Percentiles rank a stretch among this genome's conserved stretches.
These are phyloP conservation scores for Colletotrichum chrysophilum DNA, from an alignment of 2,329 filamentous ascomycete genomes.

Conservation along the genomic window DNA sequence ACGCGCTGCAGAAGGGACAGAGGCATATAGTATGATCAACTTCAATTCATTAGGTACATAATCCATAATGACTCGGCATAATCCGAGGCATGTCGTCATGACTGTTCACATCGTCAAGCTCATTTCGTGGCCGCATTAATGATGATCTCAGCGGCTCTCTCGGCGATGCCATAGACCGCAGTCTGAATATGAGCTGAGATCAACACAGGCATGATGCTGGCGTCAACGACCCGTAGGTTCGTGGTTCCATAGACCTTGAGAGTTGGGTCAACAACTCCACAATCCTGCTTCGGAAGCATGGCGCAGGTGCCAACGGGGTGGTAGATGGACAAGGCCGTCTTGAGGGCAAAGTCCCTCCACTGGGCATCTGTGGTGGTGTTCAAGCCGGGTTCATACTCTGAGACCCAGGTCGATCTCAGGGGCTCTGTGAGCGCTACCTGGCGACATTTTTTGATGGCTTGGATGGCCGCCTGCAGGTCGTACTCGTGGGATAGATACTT, in stretches of 20 bases:
- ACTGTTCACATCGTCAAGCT: neutral
- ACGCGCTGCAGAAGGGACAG: neutral
- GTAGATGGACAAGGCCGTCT: slow-evolving; percentile 29
- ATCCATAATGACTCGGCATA: neutral
- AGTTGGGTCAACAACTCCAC: slow-evolving; percentile 47
- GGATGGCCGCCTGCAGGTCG: slow-evolving; percentile 30
- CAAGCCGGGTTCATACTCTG: slow-evolving; percentile 37
- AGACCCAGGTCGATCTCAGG: slow-evolving; percentile 30
- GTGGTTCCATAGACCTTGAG: slow-evolving; percentile 53
- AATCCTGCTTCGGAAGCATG: slow-evolving; percentile 49
- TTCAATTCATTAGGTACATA: neutral
- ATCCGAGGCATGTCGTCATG: neutral
- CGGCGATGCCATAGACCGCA: slow-evolving; percentile 56
- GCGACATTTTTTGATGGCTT: slow-evolving; percentile 33
- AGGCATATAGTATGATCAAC: neutral
- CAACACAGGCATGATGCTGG: slow-evolving; percentile 53
- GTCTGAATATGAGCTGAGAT: slow-evolving; percentile 55
- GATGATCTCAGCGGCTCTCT: slow-evolving; percentile 43
- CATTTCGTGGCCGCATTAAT: neutral
- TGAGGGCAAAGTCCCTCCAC: slow-evolving; percentile 22
- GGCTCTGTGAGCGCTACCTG: slow-evolving; percentile 34
- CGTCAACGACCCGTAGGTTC: slow-evolving; percentile 54
- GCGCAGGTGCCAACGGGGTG: slow-evolving; percentile 50
- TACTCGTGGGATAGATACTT: slow-evolving; percentile 28
- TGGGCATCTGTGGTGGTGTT: slow-evolving; percentile 20